A percentile compares a stretch with the other conserved stretches of the same genome.
These are phyloP conservation scores for Dictyostelium firmibasis DNA, from an alignment of 78 protist species.

Conservation along the genomic window DNA sequence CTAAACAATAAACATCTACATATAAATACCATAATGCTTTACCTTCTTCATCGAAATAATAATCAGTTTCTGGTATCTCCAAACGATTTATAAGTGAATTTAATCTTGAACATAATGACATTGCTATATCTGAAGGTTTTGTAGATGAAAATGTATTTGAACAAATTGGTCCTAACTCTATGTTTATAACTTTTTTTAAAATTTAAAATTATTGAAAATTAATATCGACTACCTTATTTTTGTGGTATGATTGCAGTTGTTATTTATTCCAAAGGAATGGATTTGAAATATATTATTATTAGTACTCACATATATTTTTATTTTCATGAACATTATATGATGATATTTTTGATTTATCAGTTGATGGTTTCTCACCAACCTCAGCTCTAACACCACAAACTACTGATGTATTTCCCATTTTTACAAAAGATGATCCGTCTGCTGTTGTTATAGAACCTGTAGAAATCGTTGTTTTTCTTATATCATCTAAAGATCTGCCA, in stretches of 20 bases:
- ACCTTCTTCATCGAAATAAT: constrained; percentile 58
- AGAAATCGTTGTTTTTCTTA: constrained; percentile 52
- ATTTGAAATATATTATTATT: too few relatives aligned
- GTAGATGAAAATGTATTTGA: constrained; percentile 58
- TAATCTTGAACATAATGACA: constrained; percentile 39
- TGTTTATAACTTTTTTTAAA: constrained; percentile 62
- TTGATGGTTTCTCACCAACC: constrained; percentile 32
- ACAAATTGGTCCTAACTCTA: constrained; percentile 83
- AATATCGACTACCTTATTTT: too few relatives aligned
- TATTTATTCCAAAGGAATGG: too few relatives aligned
- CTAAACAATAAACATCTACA: constrained; percentile 77
- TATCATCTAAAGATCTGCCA: constrained; percentile 58
- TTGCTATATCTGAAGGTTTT: constrained; percentile 79
- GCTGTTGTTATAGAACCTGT: constrained; percentile 69
- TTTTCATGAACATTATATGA: neutral
- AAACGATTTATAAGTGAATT: constrained; percentile 34
- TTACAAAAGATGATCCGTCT: constrained; percentile 75
- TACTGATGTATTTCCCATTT: constrained; percentile 77
- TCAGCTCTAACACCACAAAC: constrained; percentile 76
- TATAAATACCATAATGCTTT: constrained; percentile 74
- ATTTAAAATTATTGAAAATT: too few relatives aligned
- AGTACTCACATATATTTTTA: neutral
- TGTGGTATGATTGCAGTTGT: too few relatives aligned
- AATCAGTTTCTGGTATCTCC: constrained; percentile 18
- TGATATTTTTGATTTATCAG: neutral